Base-by-base conservation (phyloP, 2,329 filamentous ascomycete species). In the Cercospora sesami region DNA sequence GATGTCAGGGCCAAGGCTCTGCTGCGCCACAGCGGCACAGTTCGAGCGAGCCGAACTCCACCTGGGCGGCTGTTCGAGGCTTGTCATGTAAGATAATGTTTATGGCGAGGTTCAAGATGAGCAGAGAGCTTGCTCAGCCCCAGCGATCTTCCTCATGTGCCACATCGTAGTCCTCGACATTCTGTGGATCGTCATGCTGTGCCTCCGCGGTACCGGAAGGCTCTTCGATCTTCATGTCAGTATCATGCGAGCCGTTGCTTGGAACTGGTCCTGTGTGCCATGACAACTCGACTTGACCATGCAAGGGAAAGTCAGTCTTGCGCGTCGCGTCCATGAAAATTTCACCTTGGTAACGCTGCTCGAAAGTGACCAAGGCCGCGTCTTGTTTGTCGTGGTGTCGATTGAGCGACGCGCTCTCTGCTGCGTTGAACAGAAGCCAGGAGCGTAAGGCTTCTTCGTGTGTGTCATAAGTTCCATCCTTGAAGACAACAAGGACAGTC, bases 361-460 rank as follows among this genome's bases (percentile, higher is more conserved):
- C 77, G 70, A 84, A 84, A 1, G 77, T 73, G 12, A 83, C 68
- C 48, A 84, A 72, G 1, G 80, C 78, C 0, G 79, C 76, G 60
- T 82, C 74, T 6, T 76, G 67, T 26, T 75, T 73, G 5, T 79
- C 75, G 1, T 80, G 79, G 64, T 83, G 80, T 31, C 74, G 74
- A 23, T 76, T 75, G 51, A 84, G 77, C 28, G 71, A 74, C 1
- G 79, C 78, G 51, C 78, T 77, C 21, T 82, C 81, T 31, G 79
- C 67, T 39, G 77, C 39, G 74, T 74, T 75, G 66, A 77, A 76
- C 36, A 78, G 72, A 23, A 94, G 85, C 78, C 90, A 90, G 74
- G 92, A 89, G 69, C 90, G 84, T 53, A 94, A 81, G 30, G 84
- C 83, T 78, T 93, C 91, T 71, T 93, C 89, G 74, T 87, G 87